Evolutionary conservation across 371 early-diverging fungal genomes (phyloP), one percentile per base, ranked within the genome.

Genomic region (Umbelopsis sp.): DNA sequence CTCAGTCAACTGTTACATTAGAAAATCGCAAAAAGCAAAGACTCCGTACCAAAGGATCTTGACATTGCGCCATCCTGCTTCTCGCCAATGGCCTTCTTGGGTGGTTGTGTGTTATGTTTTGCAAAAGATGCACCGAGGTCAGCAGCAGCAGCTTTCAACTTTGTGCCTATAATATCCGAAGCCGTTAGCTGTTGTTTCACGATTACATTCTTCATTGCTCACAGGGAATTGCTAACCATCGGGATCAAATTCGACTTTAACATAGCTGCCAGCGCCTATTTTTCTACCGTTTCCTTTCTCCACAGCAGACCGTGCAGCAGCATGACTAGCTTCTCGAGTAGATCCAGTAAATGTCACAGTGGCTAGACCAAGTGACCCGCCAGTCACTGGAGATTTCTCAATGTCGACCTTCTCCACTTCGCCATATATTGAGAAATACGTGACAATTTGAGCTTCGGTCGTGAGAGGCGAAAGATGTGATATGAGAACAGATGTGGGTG

Each of bases 231-330:
- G 24, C 51, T 67, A 75, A 85, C 82, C 90, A 72, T 73, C 80
- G 32, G 80, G 77, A 72, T 91, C 91, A 66, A 88, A 79, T 66
- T 86, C 83, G n/a, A 92, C 90, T 45, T 78, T 84, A 29, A 91
- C 81, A 22, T 65, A 69, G 57, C 79, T 79, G 5, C 79, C 75
- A 22, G 82, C 70, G 1, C 87, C 92, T 70, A 90, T 80, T 44
- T 78, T 74, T 18, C 84, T 78, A 12, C 87, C 85, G 67, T 89
- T 86, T 38, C 89, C 87, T 46, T 84, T 81, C 46, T 83, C 83
- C 48, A 85, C 86, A 16, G 92, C 89, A 16, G 65, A 67, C 63
- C 70, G 65, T 14, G 86, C 87, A 3, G 80, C 75, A 6, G 67
- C 64, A 64, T 74, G 71, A 0, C 73, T 80, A 68, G 74, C 72